A percentile compares a stretch with the other conserved stretches of the same genome.
Conservation (phyloP, 345 rosid species). For the Populus deltoides region DNA sequence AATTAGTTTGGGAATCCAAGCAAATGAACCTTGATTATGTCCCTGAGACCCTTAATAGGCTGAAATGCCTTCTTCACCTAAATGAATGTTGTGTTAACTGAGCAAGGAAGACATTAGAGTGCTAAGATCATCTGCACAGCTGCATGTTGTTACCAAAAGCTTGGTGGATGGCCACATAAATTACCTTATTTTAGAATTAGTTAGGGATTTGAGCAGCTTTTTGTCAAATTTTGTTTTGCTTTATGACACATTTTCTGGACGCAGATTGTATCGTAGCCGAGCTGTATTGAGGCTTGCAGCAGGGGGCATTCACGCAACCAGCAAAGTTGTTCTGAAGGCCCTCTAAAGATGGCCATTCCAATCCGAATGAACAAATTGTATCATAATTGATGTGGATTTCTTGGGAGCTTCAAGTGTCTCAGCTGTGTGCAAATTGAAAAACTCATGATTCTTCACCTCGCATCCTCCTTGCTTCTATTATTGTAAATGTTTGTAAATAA, state of each 20-base stretch:
- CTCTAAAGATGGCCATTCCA: conserved; percentile 37
- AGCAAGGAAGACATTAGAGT: background rate
- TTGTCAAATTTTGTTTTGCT: background rate
- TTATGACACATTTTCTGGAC: conserved; percentile 4
- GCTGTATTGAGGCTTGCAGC: conserved; percentile 66
- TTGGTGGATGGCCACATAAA: background rate
- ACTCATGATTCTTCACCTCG: background rate
- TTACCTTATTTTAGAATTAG: background rate
- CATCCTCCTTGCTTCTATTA: background rate
- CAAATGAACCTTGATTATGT: background rate
- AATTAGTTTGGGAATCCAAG: background rate
- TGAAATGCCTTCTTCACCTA: background rate
- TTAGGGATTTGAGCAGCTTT: background rate
- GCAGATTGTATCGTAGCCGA: conserved; percentile 68
- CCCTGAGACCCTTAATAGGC: background rate
- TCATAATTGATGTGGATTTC: background rate
- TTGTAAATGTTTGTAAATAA: conserved; percentile 3
- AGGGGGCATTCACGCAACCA: conserved; percentile 56
- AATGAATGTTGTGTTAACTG: background rate
- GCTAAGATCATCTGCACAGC: background rate
- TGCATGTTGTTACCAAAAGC: background rate
- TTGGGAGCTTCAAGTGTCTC: background rate
- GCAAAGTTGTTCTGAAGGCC: conserved; percentile 66
- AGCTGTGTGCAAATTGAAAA: background rate
- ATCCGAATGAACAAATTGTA: background rate